Evolutionary conservation across 1,284 basidiomycete genomes (phyloP), one percentile per base, ranked within the genome.

Genomic region (Xerocomus amazonicus): DNA sequence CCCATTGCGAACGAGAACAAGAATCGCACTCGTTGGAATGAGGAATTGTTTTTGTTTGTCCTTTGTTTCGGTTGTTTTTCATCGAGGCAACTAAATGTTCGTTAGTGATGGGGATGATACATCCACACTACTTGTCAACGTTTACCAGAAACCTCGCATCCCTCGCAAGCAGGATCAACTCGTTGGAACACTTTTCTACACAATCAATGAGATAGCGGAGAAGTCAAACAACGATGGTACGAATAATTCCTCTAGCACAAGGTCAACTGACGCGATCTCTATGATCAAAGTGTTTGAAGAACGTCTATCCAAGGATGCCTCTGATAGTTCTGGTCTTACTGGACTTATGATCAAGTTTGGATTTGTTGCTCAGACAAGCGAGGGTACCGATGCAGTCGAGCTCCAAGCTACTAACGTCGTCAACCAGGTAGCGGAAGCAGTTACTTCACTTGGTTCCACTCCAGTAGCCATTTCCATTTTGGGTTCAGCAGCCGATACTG

Each of bases 1-100:
- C 2, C n/a, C 28, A 17, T 10, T 3, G 16, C 8, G 4, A 41
- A 9, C 3, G 28, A 17, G 12, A 40, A 31, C 7, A 41, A 13
- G 9, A 17, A 10, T 13, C 10, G 28, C 28, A 17, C 23, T 3
- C 38, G 32, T 17, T 58, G 53, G 53, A 5, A 32, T 6, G 36
- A 49, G 0, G n/a, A 9, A 0, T 32, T 52, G 5, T 37, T 39
- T 42, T 56, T 56, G 55, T 56, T 27, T 0, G 55, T 43, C 6
- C 6, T 34, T n/a, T 2, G 33, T 0, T 4, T 3, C 17, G 4
- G 4, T 38, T 5, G 3, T 19, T 12, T 35, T 7, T 2, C 0
- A 23, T 23, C 6, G 2, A 33, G 12, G 4, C 5, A 4, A 16
- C 10, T 44, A 19, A 48, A 27, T 38, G 0, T 23, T 33, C 12